These are phyloP conservation scores for Phytopythium helicoides DNA, from an alignment of 352 stramenopile genomes.

Conservation along the genomic window DNA sequence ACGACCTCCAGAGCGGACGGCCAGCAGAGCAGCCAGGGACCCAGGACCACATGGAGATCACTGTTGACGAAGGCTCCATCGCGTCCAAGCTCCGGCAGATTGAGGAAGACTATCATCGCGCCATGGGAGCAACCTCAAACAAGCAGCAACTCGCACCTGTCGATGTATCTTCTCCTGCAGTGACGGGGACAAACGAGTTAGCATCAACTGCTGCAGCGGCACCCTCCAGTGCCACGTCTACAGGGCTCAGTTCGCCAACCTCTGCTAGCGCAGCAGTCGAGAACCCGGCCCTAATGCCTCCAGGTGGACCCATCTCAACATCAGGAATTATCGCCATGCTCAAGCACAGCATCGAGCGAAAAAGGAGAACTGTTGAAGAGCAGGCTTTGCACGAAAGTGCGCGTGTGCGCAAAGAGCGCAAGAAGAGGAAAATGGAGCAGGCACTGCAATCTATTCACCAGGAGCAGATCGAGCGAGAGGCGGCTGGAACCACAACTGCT, in stretches of 20 bases:
- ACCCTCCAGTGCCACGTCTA: neutral
- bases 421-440: conserved; percentile 64
- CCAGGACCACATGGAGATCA: conserved; percentile 9
- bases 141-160: neutral
- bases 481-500: neutral
- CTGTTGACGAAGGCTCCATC: conserved; percentile 17
- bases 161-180: neutral
- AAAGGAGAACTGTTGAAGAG: conserved; percentile 42
- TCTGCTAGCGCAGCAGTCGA: neutral
- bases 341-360: conserved; percentile 52
- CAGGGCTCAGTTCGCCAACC: neutral
- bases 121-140: neutral
- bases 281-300: conserved; percentile 4
- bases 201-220: neutral
- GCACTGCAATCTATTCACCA: conserved; percentile 46
- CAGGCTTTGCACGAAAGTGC: conserved; percentile 50
- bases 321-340: conserved; percentile 47
- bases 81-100: conserved; percentile 31
- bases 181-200: neutral
- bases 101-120: conserved; percentile 42
- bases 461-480: conserved; percentile 38
- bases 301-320: conserved; percentile 14
- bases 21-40: neutral
- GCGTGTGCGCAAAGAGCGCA: conserved; percentile 51
- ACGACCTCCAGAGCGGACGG: neutral